phyloP scores from a whole-genome alignment of 768 basidiomycete genomes.

The Hericium erinaceus region DNA sequence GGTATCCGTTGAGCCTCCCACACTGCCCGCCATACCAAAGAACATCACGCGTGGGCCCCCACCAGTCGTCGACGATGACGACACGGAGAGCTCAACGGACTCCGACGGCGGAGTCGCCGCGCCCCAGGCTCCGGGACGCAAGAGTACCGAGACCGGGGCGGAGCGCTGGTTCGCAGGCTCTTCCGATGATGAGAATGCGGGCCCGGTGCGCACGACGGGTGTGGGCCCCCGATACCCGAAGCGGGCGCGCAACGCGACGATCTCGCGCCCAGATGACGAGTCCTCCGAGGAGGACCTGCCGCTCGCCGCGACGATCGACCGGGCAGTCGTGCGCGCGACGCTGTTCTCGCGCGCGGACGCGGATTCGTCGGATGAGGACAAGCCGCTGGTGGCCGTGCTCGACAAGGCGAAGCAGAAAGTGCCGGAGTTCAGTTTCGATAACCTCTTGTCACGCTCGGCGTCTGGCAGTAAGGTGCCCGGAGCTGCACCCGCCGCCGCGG shows the following conservation, averaged over 20 bases:
- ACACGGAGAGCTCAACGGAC: conserved; percentile 46
- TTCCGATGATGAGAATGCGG: conserved; percentile 55
- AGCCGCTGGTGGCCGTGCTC: conserved; percentile 56
- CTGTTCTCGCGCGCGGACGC: conserved; percentile 19
- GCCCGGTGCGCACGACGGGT: conserved; percentile 48
- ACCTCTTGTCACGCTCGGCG: conserved; percentile 14
- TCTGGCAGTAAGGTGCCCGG: background rate
- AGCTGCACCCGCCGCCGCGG: background rate
- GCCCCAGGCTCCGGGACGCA: conserved; percentile 5
- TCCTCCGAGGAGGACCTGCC: conserved; percentile 80
- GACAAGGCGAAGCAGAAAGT: conserved; percentile 35
- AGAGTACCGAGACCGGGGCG: conserved; percentile 5
- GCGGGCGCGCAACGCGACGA: conserved; percentile 12
- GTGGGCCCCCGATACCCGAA: conserved; percentile 44
- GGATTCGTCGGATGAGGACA: conserved; percentile 56
- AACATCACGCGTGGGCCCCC: conserved; percentile 21
- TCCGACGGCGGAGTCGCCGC: conserved; percentile 25
- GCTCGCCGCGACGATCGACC: conserved; percentile 52
- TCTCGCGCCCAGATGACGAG: conserved; percentile 24
- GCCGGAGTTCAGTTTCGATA: conserved; percentile 34
- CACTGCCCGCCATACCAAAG: conserved; percentile 28
- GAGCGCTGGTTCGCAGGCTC: conserved; percentile 31
- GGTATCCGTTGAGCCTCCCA: conserved; percentile 16
- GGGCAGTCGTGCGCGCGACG: conserved; percentile 39
- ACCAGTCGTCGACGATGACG: conserved; percentile 31